A percentile compares a stretch with the other conserved stretches of the same genome.
Evolutionary conservation across 2,329 filamentous ascomycete species (phyloP).

Genomic region (Phymatotrichopsis omnivora): DNA sequence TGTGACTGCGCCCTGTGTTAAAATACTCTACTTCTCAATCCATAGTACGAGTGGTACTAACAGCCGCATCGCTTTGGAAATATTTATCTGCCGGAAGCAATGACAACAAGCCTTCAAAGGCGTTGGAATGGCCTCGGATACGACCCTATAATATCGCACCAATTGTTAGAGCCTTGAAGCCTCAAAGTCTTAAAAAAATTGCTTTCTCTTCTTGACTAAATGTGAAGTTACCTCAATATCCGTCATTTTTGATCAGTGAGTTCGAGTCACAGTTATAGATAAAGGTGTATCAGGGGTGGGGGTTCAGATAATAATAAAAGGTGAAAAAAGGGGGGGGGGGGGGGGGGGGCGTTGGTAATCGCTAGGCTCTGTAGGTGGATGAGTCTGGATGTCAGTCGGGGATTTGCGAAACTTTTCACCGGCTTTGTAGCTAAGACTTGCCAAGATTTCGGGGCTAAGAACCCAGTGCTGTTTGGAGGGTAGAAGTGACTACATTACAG

Average conservation of each 20-base stretch:
- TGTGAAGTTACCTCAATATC: slow-evolving; percentile 24
- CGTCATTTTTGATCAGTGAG: slow-evolving; percentile 12
- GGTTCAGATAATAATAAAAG: too few relatives aligned
- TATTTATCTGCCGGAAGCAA: slow-evolving; percentile 85
- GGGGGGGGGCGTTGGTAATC: too few relatives aligned
- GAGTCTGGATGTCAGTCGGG: not conserved
- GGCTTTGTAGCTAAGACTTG: too few relatives aligned
- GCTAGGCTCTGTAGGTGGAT: too few relatives aligned
- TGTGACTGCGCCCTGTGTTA: too few relatives aligned
- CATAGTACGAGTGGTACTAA: slow-evolving; percentile 48
- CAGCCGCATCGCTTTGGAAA: slow-evolving; percentile 74
- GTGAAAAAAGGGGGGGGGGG: too few relatives aligned
- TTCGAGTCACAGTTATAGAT: too few relatives aligned
- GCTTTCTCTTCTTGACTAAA: not conserved
- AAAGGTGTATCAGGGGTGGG: too few relatives aligned
- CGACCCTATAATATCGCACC: slow-evolving; percentile 24
- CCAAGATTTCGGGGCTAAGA: too few relatives aligned
- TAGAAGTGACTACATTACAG: too few relatives aligned
- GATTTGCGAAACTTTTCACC: slow-evolving; percentile 9
- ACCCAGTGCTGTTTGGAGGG: too few relatives aligned
- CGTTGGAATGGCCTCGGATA: slow-evolving; percentile 43
- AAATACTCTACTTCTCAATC: too few relatives aligned
- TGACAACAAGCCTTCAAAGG: slow-evolving; percentile 77
- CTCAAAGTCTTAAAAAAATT: not conserved
- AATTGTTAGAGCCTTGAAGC: not conserved